A percentile compares a stretch with the other conserved stretches of the same genome.
Evolutionary conservation across 192 early-diverging fungal genomes (phyloP).

Genomic region (Endogone sp.): DNA sequence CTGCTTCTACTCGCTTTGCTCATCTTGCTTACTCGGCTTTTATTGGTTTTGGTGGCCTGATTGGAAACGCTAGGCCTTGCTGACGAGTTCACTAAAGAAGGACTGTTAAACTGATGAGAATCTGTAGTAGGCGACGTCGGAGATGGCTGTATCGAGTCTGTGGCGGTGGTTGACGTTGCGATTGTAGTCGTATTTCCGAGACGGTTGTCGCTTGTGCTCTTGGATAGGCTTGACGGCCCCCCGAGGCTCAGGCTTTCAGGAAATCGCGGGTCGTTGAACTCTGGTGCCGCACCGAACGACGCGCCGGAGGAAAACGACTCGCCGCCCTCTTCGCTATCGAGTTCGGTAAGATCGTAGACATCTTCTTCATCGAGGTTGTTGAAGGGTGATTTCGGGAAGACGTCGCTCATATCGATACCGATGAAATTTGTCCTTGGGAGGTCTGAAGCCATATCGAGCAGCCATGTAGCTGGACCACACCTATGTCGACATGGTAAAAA

Average conservation of each 20-base stretch:
- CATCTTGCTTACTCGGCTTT: background rate
- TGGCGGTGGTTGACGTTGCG: background rate
- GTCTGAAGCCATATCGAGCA: slow-evolving; percentile 27
- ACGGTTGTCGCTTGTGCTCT: no score
- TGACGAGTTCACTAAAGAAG: no score
- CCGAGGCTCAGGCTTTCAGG: background rate
- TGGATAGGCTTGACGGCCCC: background rate
- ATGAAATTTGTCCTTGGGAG: slow-evolving; percentile 10
- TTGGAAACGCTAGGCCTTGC: no score
- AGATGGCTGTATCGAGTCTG: background rate
- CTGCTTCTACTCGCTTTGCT: background rate
- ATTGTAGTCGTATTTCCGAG: background rate
- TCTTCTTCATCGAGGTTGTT: slow-evolving; percentile 10
- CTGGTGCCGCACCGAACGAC: background rate
- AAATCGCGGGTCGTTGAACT: background rate
- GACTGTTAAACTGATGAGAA: background rate
- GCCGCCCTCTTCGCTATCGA: background rate
- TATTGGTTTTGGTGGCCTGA: background rate
- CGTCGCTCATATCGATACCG: slow-evolving; percentile 15
- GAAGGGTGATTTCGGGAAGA: slow-evolving; percentile 2
- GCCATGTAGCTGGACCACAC: slow-evolving; percentile 17
- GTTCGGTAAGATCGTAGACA: background rate
- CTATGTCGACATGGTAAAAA: slow-evolving; percentile 18
- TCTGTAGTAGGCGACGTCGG: background rate
- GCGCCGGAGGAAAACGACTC: background rate